These are phyloP conservation scores for Quercus mongolica DNA, from an alignment of 306 rosid species.

Conservation along the genomic window DNA sequence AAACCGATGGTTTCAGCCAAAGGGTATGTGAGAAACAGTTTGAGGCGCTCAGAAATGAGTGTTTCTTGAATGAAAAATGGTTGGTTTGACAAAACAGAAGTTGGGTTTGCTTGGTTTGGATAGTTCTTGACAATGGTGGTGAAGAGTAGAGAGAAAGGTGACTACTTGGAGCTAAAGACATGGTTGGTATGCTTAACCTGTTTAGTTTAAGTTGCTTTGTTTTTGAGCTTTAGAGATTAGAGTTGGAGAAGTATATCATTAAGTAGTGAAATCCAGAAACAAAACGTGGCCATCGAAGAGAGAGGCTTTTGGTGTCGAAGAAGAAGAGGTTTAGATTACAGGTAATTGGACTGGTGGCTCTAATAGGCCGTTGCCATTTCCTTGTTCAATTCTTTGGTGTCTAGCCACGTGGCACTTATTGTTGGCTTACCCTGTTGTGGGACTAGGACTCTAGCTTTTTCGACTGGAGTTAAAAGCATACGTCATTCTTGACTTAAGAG, in stretches of 20 bases:
- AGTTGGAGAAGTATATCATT: not conserved
- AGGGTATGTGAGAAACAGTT: slow-evolving; percentile 28
- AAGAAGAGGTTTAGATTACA: not conserved
- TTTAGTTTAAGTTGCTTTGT: not conserved
- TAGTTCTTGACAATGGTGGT: slow-evolving; percentile 49
- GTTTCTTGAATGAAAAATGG: slow-evolving; percentile 35
- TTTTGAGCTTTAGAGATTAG: not conserved
- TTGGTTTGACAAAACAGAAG: slow-evolving; percentile 24
- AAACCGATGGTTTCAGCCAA: slow-evolving; percentile 31
- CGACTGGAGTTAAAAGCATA: no score
- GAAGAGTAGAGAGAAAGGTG: slow-evolving; percentile 51
- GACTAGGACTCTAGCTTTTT: no score
- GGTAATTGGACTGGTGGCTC: not conserved
- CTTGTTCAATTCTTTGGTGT: not conserved
- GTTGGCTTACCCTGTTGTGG: not conserved
- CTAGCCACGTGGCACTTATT: not conserved
- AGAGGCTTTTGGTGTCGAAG: not conserved
- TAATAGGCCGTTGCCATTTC: not conserved
- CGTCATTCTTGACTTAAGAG: no score
- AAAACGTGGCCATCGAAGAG: not conserved
- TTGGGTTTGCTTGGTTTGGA: slow-evolving; percentile 31
- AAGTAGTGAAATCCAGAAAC: not conserved
- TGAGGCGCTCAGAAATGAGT: slow-evolving; percentile 23
- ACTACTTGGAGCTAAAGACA: slow-evolving; percentile 62
- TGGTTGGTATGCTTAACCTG: slow-evolving; percentile 10